Base-by-base conservation (phyloP, 1,284 basidiomycete species). In the Sphaerobolus stellatus region DNA sequence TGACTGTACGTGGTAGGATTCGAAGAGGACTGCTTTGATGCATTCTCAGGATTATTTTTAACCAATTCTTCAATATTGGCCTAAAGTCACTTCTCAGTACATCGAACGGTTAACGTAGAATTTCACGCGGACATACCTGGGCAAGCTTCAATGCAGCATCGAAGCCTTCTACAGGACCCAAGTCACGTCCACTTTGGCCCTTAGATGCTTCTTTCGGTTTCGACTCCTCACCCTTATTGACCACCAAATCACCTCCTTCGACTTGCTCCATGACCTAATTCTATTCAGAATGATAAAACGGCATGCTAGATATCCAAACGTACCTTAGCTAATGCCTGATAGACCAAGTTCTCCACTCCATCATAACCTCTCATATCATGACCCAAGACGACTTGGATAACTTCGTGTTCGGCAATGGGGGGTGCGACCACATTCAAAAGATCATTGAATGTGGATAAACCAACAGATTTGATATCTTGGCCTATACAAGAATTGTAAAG, bases 361-460 rank as follows among this genome's bases (percentile, higher is more conserved):
- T 95, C 94, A 67, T 97, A 98, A 13, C 97, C 96, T 56, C 83
- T 77, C 94, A 99, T 96, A 62, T 96, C 94, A 74, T 99, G 95
- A 61, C 89, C 90, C 34, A 99, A 77, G 84, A 92, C 94, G 5
- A 99, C 88, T 68, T 97, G 87, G 57, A 99, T 92, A 20, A 98
- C 93, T 73, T 99, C 97, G 68, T 99, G 96, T 63, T 94, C 94
- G 13, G 94, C 91, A 62, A 99, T 98, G 4, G 97, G 97, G 25
- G 97, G 97, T 0, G 96, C 97, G 49, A 99, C 96, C 16, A 90
- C 95, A 67, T 98, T 97, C 58, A 99, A 75, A 53, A 99, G 85
- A 56, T 96, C 94, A 4, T 84, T 92, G 25, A 97, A 72, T 1
- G 93, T 94, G 6, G 90, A 94, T 57, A 94, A 72, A 25, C 93